Conservation (phyloP, 805 yeast species). For the Kodamaea kaohsiungensis region DNA sequence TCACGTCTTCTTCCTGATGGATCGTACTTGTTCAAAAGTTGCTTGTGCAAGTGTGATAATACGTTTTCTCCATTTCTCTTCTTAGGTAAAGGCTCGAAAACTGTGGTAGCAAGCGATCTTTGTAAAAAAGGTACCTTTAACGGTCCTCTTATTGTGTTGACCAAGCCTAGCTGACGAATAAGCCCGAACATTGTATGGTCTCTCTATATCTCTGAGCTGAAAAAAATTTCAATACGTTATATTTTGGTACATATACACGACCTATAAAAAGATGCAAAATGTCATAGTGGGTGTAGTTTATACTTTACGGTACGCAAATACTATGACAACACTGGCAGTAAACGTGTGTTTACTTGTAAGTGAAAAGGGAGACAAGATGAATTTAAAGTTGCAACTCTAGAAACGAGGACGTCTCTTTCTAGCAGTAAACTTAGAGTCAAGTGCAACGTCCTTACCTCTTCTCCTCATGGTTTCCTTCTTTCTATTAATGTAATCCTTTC, state of each 20-base stretch:
- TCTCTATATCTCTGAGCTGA: background rate
- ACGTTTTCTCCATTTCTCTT: constrained; percentile 49
- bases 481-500: constrained; percentile 78
- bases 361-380: too few species aligned
- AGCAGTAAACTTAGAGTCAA: constrained; percentile 89
- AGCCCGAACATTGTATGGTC: constrained; percentile 8
- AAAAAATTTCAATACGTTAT: constrained; percentile 7
- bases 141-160: background rate
- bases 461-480: constrained; percentile 93
- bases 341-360: too few species aligned
- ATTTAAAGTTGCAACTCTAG: constrained; percentile 18
- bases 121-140: background rate
- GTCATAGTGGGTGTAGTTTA: background rate
- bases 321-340: too few species aligned
- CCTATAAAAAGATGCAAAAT: constrained; percentile 1
- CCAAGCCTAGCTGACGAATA: constrained; percentile 3
- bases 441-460: constrained; percentile 87
- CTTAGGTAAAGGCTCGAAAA: constrained; percentile 52
- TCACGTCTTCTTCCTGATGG: constrained; percentile 67
- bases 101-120: constrained; percentile 21
- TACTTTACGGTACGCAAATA: too few species aligned
- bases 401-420: constrained; percentile 56
- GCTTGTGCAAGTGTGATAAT: constrained; percentile 47
- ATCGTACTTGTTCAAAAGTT: constrained; percentile 62
- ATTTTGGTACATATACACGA: constrained; percentile 6